Percentiles rank a stretch among this genome's conserved stretches.
These are phyloP conservation scores for Jatropha curcas DNA, from an alignment of 345 rosid species.

Conservation along the genomic window DNA sequence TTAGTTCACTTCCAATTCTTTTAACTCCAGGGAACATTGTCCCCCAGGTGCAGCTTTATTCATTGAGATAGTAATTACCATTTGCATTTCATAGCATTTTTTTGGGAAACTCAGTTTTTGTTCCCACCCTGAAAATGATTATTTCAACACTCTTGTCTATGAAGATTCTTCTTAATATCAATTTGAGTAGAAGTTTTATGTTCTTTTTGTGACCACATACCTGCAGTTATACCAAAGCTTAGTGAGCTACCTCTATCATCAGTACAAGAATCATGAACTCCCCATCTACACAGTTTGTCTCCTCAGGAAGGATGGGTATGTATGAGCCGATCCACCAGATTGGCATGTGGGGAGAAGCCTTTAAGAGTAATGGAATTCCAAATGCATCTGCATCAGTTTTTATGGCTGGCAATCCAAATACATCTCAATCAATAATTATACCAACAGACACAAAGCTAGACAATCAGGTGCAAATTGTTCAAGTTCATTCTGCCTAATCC, in stretches of 20 bases:
- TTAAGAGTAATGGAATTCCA: slow-evolving; percentile 52
- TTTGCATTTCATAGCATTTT: neutral
- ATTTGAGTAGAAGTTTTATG: slow-evolving; percentile 1
- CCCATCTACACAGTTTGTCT: slow-evolving; percentile 69
- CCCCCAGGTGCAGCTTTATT: neutral
- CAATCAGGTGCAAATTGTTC: slow-evolving; percentile 52
- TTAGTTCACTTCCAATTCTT: neutral
- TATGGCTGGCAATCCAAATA: slow-evolving; percentile 20
- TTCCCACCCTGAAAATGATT: neutral
- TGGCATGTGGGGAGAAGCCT: slow-evolving; percentile 82
- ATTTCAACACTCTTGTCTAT: slow-evolving; percentile 13
- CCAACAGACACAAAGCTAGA: slow-evolving; percentile 57
- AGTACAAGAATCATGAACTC: slow-evolving; percentile 69
- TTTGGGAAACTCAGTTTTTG: neutral
- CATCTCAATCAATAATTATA: slow-evolving; percentile 29
- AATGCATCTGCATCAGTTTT: slow-evolving; percentile 44
- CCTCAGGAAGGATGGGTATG: slow-evolving; percentile 64
- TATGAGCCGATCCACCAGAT: slow-evolving; percentile 73
- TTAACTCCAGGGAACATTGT: neutral
- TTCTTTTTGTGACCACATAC: neutral
- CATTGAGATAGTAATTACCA: slow-evolving; percentile 1
- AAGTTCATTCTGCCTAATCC: slow-evolving; percentile 14
- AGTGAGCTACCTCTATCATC: slow-evolving; percentile 23
- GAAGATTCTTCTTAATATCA: neutral
- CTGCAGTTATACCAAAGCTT: slow-evolving; percentile 22